These are phyloP conservation scores for Cladosporium cucumerinum DNA, from an alignment of 2,329 filamentous ascomycete species.

Conservation along the genomic window DNA sequence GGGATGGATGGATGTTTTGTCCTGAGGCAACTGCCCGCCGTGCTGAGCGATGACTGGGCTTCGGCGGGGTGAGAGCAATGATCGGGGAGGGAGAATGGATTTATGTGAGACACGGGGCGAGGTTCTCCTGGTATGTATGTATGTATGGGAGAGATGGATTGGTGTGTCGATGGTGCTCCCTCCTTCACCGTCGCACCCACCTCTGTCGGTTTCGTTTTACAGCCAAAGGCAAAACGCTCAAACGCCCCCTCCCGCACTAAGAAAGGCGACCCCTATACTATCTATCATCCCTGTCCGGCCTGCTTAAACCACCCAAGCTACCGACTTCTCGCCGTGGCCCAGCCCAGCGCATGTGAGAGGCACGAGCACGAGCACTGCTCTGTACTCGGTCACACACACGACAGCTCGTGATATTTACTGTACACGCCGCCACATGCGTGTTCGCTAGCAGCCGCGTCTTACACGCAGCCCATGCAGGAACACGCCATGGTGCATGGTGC, in stretches of 20 bases:
- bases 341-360: conserved; percentile 7
- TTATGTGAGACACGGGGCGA: background rate
- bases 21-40: background rate
- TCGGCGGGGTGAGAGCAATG: background rate
- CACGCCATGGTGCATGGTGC: conserved; percentile 1
- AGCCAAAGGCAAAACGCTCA: conserved; percentile 2
- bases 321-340: background rate
- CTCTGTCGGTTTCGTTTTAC: conserved; percentile 13
- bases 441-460: conserved; percentile 15
- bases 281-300: background rate
- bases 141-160: background rate
- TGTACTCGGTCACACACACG: conserved; percentile 1
- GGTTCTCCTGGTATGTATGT: conserved; percentile 2
- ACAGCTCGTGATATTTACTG: conserved; percentile 2
- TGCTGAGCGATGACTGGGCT: background rate
- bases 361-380: conserved; percentile 9
- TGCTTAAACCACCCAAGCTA: background rate
- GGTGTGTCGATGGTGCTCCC: background rate
- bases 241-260: conserved; percentile 12
- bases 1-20: background rate
- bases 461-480: conserved; percentile 16
- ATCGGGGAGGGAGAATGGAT: background rate
- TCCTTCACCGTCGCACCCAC: conserved; percentile 1
- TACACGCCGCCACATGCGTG: conserved; percentile 13
- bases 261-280: background rate